phyloP scores from a whole-genome alignment of 2,329 filamentous ascomycete genomes.

The Cucurbitaria berberidis region DNA sequence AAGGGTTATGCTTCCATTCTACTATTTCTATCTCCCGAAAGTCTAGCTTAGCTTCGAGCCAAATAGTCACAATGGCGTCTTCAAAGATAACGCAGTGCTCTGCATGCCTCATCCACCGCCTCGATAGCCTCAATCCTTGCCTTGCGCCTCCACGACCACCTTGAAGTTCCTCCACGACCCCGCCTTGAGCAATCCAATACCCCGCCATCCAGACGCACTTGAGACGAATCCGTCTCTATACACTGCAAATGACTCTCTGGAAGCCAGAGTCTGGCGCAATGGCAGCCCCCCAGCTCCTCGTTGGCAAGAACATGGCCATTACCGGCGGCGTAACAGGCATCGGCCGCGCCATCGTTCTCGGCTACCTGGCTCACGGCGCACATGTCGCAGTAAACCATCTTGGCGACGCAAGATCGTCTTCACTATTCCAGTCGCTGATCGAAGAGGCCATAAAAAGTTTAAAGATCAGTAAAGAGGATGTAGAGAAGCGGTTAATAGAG shows the following conservation, averaged over 20 bases:
- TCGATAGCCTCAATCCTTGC: neutral
- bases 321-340: conserved; percentile 88
- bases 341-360: conserved; percentile 81
- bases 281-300: conserved; percentile 59
- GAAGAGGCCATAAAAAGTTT: conserved; percentile 42
- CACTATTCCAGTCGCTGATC: conserved; percentile 57
- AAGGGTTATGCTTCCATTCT: conserved; percentile 13
- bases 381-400: conserved; percentile 83
- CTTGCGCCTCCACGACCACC: neutral
- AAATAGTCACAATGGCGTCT: conserved; percentile 18
- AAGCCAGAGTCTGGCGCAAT: conserved; percentile 6
- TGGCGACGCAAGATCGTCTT: conserved; percentile 58
- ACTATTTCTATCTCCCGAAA: conserved; percentile 22
- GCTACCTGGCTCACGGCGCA: conserved; percentile 78
- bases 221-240: conserved; percentile 1
- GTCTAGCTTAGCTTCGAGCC: conserved; percentile 17
- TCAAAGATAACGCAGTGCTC: neutral
- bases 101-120: neutral
- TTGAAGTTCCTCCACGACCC: conserved; percentile 11
- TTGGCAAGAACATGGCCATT: conserved; percentile 80
- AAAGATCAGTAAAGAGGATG: conserved; percentile 36
- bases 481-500: conserved; percentile 61
- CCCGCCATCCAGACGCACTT: neutral
- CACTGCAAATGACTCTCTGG: conserved; percentile 2
- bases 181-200: neutral